phyloP scores from a whole-genome alignment of 208 protist species.

The Angomonas deanei region DNA sequence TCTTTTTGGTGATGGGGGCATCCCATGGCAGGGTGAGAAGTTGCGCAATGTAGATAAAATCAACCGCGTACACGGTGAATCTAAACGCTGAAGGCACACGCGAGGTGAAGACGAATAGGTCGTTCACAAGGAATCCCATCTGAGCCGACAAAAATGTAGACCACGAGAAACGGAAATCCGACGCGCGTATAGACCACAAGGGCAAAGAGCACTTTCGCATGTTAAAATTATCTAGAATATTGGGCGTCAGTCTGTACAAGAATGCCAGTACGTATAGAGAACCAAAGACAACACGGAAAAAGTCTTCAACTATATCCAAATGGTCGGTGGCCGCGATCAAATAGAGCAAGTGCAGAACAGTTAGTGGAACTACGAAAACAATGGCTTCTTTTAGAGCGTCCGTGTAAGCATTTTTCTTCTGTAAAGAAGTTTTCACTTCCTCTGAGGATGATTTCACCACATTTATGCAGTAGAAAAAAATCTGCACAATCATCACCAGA shows the following conservation, averaged over 20 bases:
- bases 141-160: conserved; percentile 23
- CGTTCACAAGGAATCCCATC: conserved; percentile 63
- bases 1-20: conserved; percentile 21
- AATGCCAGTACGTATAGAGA: conserved; percentile 61
- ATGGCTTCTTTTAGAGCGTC: conserved; percentile 51
- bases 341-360: conserved; percentile 11
- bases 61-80: conserved; percentile 44
- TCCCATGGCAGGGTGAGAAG: conserved; percentile 61
- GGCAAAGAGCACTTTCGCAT: conserved; percentile 69
- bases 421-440: conserved; percentile 21
- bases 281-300: conserved; percentile 51
- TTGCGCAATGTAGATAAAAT: conserved; percentile 14
- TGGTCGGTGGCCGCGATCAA: conserved; percentile 2
- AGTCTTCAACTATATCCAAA: conserved; percentile 19
- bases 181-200: conserved; percentile 33
- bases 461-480: conserved; percentile 54
- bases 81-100: conserved; percentile 57
- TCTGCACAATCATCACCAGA: conserved; percentile 41
- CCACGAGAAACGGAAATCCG: conserved; percentile 12
- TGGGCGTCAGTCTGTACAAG: conserved; percentile 68
- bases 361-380: conserved; percentile 28
- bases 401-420: conserved; percentile 50
- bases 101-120: conserved; percentile 84
- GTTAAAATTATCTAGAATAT: conserved; percentile 73
- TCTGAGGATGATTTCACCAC: conserved; percentile 36